phyloP scores from a whole-genome alignment of 2,329 filamentous ascomycete species.

The Gyromitra esculenta region DNA sequence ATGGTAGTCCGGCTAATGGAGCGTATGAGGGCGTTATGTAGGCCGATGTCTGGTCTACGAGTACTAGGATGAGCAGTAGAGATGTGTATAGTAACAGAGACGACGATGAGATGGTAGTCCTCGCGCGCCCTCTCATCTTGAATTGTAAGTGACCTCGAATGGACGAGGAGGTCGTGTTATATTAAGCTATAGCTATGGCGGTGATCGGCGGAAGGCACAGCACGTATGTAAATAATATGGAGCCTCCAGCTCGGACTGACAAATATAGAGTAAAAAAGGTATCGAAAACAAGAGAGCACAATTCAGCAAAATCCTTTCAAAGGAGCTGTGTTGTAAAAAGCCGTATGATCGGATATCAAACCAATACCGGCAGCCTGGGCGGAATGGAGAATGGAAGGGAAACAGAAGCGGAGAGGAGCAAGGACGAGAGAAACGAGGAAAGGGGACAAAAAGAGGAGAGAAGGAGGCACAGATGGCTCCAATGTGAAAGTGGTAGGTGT shows the following conservation, averaged over 20 bases:
- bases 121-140: constrained; percentile 26
- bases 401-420: constrained; percentile 15
- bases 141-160: background rate
- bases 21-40: constrained; percentile 6
- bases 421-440: constrained; percentile 17
- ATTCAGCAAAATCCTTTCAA: constrained; percentile 4
- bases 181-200: constrained; percentile 4
- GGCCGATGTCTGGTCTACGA: constrained; percentile 6
- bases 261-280: background rate
- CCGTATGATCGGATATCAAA: constrained; percentile 20
- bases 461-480: constrained; percentile 19
- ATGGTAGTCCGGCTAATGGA: background rate
- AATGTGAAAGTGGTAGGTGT: constrained; percentile 18
- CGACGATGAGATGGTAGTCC: constrained; percentile 11
- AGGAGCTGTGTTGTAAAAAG: constrained; percentile 21
- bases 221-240: constrained; percentile 10
- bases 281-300: background rate
- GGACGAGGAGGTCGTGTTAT: background rate
- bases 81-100: constrained; percentile 13
- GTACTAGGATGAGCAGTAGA: background rate
- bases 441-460: constrained; percentile 22
- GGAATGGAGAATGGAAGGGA: constrained; percentile 16
- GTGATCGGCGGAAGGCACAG: background rate
- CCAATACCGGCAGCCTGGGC: constrained; percentile 20
- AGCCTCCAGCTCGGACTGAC: background rate